Evolutionary conservation across 2,329 filamentous ascomycete genomes (phyloP).

Genomic region (Phyllosticta paracitricarpa): DNA sequence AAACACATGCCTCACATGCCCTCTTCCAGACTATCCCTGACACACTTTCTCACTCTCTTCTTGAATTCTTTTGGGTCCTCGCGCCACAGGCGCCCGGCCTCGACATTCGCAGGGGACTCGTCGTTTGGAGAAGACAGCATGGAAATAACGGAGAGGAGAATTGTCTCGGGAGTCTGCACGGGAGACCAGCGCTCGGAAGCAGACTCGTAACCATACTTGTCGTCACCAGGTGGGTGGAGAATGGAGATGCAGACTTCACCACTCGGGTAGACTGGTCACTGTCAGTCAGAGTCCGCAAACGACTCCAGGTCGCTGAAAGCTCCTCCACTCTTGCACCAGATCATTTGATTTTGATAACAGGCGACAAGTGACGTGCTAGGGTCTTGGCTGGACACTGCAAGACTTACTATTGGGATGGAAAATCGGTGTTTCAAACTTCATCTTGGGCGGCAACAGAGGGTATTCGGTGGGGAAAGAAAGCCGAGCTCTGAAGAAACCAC

Average conservation of each 20-base stretch:
- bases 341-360: not conserved
- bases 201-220: slow-evolving; percentile 96
- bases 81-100: slow-evolving; percentile 94
- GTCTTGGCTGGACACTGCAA: not conserved
- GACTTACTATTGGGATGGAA: slow-evolving; percentile 88
- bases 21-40: slow-evolving; percentile 43
- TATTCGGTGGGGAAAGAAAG: slow-evolving; percentile 94
- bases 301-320: too few relatives aligned
- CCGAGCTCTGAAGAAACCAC: slow-evolving; percentile 89
- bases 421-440: slow-evolving; percentile 89
- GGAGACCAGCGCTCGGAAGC: slow-evolving; percentile 93
- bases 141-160: slow-evolving; percentile 92
- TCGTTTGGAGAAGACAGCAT: slow-evolving; percentile 98
- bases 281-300: not conserved
- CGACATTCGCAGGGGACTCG: slow-evolving; percentile 90
- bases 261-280: slow-evolving; percentile 68
- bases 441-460: slow-evolving; percentile 87
- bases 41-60: slow-evolving; percentile 70
- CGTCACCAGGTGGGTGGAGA: slow-evolving; percentile 88
- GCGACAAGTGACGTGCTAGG: not conserved
- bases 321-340: too few relatives aligned
- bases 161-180: slow-evolving; percentile 96
- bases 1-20: slow-evolving; percentile 1
- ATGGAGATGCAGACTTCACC: slow-evolving; percentile 98
- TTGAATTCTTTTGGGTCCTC: slow-evolving; percentile 79